A percentile compares a stretch with the other conserved stretches of the same genome.
Evolutionary conservation across 768 basidiomycete species (phyloP).

Genomic region (Boletus rubroflammeus): DNA sequence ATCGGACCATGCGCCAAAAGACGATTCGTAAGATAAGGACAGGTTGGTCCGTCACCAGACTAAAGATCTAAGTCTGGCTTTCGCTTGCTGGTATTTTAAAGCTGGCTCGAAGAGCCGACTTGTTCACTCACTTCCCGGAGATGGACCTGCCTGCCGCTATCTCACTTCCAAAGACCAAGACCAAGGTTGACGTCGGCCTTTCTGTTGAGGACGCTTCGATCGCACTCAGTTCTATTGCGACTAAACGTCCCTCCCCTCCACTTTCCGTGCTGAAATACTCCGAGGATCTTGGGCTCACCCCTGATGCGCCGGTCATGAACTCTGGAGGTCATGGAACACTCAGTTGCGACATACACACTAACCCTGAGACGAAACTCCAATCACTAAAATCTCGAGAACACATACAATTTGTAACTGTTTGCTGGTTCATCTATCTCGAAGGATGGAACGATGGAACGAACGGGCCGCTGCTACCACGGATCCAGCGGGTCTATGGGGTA

Average conservation of each 20-base stretch:
- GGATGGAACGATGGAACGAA: slow-evolving; percentile 80
- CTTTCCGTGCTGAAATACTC: slow-evolving; percentile 2
- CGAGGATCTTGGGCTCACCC: background rate
- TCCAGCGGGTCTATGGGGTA: slow-evolving; percentile 57
- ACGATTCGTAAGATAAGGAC: slow-evolving; percentile 1
- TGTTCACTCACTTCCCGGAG: background rate
- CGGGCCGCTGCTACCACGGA: slow-evolving; percentile 70
- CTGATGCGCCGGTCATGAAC: background rate
- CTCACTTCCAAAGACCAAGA: background rate
- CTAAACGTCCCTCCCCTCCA: background rate
- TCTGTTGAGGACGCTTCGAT: background rate
- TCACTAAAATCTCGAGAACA: slow-evolving; percentile 12
- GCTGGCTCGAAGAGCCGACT: background rate
- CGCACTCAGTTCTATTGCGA: slow-evolving; percentile 1
- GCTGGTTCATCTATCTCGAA: slow-evolving; percentile 53
- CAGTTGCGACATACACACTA: background rate
- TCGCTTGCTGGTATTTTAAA: slow-evolving; percentile 2
- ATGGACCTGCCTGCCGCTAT: slow-evolving; percentile 1
- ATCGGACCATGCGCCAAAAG: background rate
- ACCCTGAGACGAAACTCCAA: slow-evolving; percentile 1
- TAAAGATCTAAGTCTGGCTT: no score
- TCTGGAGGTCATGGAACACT: background rate
- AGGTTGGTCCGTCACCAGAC: no score
- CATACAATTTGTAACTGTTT: slow-evolving; percentile 54
- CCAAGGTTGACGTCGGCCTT: background rate